Percentiles rank a stretch among this genome's conserved stretches.
phyloP scores from a whole-genome alignment of 192 early-diverging fungal species.

The Coemansia sp. region DNA sequence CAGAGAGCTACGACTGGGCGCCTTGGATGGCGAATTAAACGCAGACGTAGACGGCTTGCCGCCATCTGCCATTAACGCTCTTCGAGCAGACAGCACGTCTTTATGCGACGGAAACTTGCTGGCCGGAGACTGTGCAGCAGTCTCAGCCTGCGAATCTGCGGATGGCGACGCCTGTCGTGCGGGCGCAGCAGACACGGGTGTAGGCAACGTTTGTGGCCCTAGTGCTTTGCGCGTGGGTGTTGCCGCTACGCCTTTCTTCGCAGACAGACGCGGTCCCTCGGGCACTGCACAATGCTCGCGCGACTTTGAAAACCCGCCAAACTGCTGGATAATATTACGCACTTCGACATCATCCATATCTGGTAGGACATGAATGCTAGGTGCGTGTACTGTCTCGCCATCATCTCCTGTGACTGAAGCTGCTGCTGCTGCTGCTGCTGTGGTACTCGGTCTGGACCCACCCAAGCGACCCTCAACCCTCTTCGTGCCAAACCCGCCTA shows the following conservation, averaged over 20 bases:
- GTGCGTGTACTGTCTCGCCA: neutral
- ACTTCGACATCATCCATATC: conserved; percentile 40
- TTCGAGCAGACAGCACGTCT: conserved; percentile 43
- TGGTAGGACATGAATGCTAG: conserved; percentile 2
- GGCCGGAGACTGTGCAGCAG: neutral
- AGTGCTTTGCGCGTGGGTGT: neutral
- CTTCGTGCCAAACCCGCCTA: conserved; percentile 19
- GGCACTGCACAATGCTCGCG: neutral
- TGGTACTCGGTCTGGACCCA: neutral
- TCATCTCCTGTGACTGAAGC: neutral
- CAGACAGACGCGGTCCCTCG: neutral
- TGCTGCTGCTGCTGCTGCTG: neutral
- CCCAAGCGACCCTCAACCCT: neutral
- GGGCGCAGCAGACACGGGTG: neutral
- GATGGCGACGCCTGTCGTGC: neutral
- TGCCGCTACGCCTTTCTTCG: neutral
- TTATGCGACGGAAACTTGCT: conserved; percentile 38
- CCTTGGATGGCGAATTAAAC: conserved; percentile 16
- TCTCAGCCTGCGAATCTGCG: neutral
- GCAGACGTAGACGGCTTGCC: conserved; percentile 2
- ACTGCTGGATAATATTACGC: conserved; percentile 12
- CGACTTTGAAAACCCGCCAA: conserved; percentile 34
- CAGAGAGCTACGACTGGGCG: conserved; percentile 3
- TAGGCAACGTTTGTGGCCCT: neutral
- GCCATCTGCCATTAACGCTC: conserved; percentile 23